These are phyloP conservation scores for Wickerhamomyces rabaulensis DNA, from an alignment of 805 yeast species.

Conservation along the genomic window DNA sequence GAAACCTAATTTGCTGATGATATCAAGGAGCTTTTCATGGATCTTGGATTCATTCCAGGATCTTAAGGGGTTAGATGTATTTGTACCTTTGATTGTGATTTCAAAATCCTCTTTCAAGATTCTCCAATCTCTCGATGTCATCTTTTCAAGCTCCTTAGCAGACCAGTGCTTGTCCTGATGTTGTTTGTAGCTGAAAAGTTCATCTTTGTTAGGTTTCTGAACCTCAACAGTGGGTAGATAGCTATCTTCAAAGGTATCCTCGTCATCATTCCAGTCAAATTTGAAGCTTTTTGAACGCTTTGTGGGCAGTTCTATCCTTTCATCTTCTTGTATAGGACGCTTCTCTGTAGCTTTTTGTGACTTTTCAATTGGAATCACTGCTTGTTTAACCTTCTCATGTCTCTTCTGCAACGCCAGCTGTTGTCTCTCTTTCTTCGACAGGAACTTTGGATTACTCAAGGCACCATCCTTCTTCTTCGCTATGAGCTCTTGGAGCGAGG, in stretches of 20 bases:
- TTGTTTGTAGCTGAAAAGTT: not conserved
- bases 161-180: constrained; percentile 50
- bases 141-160: constrained; percentile 52
- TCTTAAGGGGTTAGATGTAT: constrained; percentile 53
- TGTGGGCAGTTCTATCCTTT: not conserved
- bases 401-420: constrained; percentile 17
- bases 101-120: constrained; percentile 73
- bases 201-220: not conserved
- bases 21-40: constrained; percentile 35
- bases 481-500: constrained; percentile 33
- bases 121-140: constrained; percentile 89
- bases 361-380: not conserved
- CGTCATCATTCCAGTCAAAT: constrained; percentile 65
- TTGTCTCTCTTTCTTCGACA: constrained; percentile 42
- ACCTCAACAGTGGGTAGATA: not conserved
- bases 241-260: constrained; percentile 48
- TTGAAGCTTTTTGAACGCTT: constrained; percentile 37
- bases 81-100: constrained; percentile 48
- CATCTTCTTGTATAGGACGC: not conserved
- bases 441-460: constrained; percentile 33
- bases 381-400: constrained; percentile 8
- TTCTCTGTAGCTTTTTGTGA: not conserved
- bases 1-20: constrained; percentile 41
- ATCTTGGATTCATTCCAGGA: constrained; percentile 64
- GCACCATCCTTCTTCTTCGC: constrained; percentile 17